These are phyloP conservation scores for Stagonosporopsis chrysanthemi DNA, from an alignment of 2,329 filamentous ascomycete genomes.

Conservation along the genomic window DNA sequence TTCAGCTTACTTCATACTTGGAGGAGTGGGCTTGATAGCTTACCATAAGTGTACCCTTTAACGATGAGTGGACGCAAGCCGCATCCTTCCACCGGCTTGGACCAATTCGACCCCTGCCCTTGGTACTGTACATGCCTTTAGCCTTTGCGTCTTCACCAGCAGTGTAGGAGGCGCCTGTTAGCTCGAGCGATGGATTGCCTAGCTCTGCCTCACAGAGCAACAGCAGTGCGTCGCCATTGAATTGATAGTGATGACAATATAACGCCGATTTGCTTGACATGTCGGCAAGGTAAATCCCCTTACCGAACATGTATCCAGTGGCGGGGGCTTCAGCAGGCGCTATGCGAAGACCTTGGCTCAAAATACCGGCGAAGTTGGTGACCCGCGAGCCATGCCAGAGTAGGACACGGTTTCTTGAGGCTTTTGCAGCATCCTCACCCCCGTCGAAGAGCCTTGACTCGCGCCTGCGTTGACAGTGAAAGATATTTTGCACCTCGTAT, in stretches of 20 bases:
- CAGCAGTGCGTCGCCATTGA: conserved; percentile 73
- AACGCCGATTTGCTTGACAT: conserved; percentile 80
- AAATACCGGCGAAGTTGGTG: conserved; percentile 87
- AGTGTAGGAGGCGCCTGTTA: conserved; percentile 64
- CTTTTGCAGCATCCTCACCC: conserved; percentile 60
- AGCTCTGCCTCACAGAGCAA: conserved; percentile 87
- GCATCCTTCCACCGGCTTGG: conserved; percentile 81
- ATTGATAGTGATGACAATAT: conserved; percentile 71
- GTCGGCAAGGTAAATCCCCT: conserved; percentile 87
- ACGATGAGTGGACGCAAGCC: conserved; percentile 65
- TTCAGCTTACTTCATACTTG: conserved; percentile 13
- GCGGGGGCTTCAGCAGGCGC: conserved; percentile 84
- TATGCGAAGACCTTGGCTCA: conserved; percentile 87
- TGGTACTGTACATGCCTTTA: conserved; percentile 70
- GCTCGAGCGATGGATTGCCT: conserved; percentile 74
- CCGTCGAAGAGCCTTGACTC: conserved; percentile 73
- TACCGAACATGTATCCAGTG: conserved; percentile 86
- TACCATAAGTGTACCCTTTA: conserved; percentile 76
- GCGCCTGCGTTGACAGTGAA: conserved; percentile 79
- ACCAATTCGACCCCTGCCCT: conserved; percentile 70
- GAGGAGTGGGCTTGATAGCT: conserved; percentile 31
- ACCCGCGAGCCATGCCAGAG: conserved; percentile 89
- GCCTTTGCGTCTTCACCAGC: conserved; percentile 70
- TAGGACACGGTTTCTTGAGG: conserved; percentile 73
- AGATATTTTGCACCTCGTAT: conserved; percentile 75